Conservation (phyloP, 1,284 basidiomycete genomes). For the Laetiporus sulphureus region DNA sequence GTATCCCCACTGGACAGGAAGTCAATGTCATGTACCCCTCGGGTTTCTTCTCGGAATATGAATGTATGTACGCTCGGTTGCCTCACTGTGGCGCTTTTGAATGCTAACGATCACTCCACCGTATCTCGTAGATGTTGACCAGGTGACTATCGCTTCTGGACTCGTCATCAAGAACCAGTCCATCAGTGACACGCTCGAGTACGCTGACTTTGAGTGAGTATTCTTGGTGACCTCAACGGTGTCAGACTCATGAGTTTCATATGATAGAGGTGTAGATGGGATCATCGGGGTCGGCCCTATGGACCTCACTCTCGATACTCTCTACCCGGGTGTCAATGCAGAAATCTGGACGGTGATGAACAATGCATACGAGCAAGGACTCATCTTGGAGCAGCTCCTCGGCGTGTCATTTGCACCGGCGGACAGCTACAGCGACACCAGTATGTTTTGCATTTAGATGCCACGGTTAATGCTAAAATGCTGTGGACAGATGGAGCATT, state of each 20-base stretch:
- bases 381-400: constrained; percentile 36
- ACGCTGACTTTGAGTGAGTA: constrained; percentile 32
- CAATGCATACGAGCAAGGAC: constrained; percentile 33
- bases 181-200: constrained; percentile 42
- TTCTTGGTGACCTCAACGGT: constrained; percentile 30
- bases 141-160: constrained; percentile 34
- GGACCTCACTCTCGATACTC: constrained; percentile 37
- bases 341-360: constrained; percentile 32
- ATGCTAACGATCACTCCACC: constrained; percentile 35
- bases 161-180: constrained; percentile 43
- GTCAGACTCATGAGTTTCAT: too few relatives aligned
- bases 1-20: constrained; percentile 33
- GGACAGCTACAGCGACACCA: constrained; percentile 5
- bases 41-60: constrained; percentile 42
- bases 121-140: constrained; percentile 32
- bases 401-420: constrained; percentile 46
- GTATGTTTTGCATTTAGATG: not conserved
- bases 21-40: constrained; percentile 45
- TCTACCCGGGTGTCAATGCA: constrained; percentile 13
- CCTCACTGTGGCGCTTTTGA: constrained; percentile 18
- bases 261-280: constrained; percentile 42
- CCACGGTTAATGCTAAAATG: constrained; percentile 20
- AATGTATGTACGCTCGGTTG: constrained; percentile 22
- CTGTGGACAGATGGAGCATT: constrained; percentile 34
- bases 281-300: constrained; percentile 52